phyloP scores from a whole-genome alignment of 345 rosid genomes.

The Citropsis articulata region DNA sequence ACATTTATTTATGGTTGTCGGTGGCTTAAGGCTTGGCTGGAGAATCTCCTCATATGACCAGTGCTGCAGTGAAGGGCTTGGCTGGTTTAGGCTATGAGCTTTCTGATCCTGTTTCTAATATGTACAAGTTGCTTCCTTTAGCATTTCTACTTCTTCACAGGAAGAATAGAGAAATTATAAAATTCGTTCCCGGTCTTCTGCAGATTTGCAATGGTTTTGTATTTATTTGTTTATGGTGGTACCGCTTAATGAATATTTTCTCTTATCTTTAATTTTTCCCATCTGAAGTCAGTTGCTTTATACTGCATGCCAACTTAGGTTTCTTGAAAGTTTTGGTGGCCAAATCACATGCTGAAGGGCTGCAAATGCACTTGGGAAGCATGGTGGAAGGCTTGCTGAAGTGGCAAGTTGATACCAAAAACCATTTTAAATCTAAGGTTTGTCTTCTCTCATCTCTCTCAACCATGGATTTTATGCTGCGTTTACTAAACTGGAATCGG shows the following conservation, averaged over 20 bases:
- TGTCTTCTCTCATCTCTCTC: too few species aligned
- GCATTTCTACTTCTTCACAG: conserved; percentile 78
- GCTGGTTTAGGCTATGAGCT: conserved; percentile 94
- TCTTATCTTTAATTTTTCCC: conserved; percentile 8
- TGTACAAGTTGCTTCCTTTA: conserved; percentile 19
- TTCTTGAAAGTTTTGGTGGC: conserved; percentile 85
- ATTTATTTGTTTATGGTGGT: not conserved
- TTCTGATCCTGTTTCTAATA: conserved; percentile 76
- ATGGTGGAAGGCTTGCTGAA: conserved; percentile 81
- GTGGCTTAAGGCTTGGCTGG: conserved; percentile 94
- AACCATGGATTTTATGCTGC: too few species aligned
- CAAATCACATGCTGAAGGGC: conserved; percentile 77
- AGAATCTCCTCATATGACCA: conserved; percentile 91
- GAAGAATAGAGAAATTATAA: conserved; percentile 81
- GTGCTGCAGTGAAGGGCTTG: conserved; percentile 92
- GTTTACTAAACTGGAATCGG: too few species aligned
- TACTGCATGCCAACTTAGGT: conserved; percentile 88
- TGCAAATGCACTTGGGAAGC: conserved; percentile 66
- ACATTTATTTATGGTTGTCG: conserved; percentile 33
- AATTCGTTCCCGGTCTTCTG: conserved; percentile 35
- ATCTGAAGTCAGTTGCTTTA: conserved; percentile 7
- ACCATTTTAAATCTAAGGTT: too few species aligned
- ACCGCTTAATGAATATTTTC: not conserved
- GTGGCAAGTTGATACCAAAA: too few species aligned
- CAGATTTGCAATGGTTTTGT: not conserved